Base-by-base conservation (phyloP, 192 early-diverging fungal genomes). In the Coemansia furcata region DNA sequence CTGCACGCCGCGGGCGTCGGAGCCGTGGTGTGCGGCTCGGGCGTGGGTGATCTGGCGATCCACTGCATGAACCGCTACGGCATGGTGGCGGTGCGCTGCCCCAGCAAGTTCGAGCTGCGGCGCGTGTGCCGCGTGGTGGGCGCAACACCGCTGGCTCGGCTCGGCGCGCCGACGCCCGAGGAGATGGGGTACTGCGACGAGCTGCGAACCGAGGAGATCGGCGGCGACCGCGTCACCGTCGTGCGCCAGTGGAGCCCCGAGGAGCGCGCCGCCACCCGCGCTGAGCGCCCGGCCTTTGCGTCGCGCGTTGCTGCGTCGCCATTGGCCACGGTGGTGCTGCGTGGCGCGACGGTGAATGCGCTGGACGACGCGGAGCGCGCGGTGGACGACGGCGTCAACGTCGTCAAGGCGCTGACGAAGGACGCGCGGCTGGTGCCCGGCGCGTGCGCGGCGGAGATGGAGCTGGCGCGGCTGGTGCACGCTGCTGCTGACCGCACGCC, bases 101-200 rank as follows among this genome's bases (percentile, higher is more conserved):
- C 94, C 52, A 92, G 90, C 74, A 99, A 99, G 84, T 99, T 99
- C 76, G 97, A 99, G 74, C 86, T 99, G 74, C 90, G 97, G 38
- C 88, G 97, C 47, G 74, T 99, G 66, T 95, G 96, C 87, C 88
- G 93, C 58, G 96, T 95, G 12, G 88, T 91, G 49, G 95, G 95
- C 3, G 97, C 95, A 36, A 95, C 92, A 14, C 92, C 95, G 7
- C 81, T 99, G 72, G 91, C 97, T 19, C 92, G 97, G 64, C 79
- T 99, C 19, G 92, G 96, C 74, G 93, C 88, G 40, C 97, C 97
- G 32, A 95, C 87, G 73, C 82, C 95, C 26, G 97, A 99, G 86
- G 97, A 99, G 69, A 93, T 98, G 90, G 97, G 97, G 49, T 95
- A 87, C 86, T 98, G 95, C 86, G 97, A 99, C 66, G 86, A 98